phyloP scores from a whole-genome alignment of 2,329 filamentous ascomycete species.

The Aspergillus sp. region DNA sequence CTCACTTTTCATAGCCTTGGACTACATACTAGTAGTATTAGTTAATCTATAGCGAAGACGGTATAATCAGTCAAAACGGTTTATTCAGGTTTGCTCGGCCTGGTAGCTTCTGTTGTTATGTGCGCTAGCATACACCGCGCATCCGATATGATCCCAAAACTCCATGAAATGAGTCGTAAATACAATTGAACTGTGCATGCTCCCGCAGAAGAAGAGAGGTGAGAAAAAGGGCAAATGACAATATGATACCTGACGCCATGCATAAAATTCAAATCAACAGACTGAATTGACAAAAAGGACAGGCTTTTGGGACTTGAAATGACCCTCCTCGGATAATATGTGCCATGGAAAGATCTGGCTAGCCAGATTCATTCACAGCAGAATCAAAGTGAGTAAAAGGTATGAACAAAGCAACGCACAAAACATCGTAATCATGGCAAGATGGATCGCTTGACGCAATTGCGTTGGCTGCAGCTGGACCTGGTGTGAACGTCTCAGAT shows the following conservation, averaged over 20 bases:
- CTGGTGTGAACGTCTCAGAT: not conserved
- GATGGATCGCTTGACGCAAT: not conserved
- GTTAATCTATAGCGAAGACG: not conserved
- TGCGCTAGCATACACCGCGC: not conserved
- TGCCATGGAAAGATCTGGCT: not conserved
- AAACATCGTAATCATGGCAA: constrained; percentile 16
- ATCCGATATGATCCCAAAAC: constrained; percentile 15
- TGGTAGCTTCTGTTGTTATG: constrained; percentile 1
- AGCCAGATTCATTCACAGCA: not conserved
- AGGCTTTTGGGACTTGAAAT: constrained; percentile 7
- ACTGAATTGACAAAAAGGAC: constrained; percentile 7
- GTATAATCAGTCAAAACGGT: not conserved
- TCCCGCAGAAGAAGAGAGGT: not conserved
- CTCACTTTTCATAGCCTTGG: too few species aligned
- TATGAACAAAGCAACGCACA: constrained; percentile 10
- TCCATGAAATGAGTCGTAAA: constrained; percentile 12
- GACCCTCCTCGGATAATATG: not conserved
- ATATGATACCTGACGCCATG: constrained; percentile 20
- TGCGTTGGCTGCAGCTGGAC: constrained; percentile 4
- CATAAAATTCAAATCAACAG: constrained; percentile 4
- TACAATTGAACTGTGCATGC: constrained; percentile 15
- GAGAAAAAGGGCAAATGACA: constrained; percentile 11
- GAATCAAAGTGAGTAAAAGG: not conserved
- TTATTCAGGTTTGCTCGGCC: not conserved
- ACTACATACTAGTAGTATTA: too few species aligned